Base-by-base conservation (phyloP, 1,139 yeast genomes). In the Taphrina communis region DNA sequence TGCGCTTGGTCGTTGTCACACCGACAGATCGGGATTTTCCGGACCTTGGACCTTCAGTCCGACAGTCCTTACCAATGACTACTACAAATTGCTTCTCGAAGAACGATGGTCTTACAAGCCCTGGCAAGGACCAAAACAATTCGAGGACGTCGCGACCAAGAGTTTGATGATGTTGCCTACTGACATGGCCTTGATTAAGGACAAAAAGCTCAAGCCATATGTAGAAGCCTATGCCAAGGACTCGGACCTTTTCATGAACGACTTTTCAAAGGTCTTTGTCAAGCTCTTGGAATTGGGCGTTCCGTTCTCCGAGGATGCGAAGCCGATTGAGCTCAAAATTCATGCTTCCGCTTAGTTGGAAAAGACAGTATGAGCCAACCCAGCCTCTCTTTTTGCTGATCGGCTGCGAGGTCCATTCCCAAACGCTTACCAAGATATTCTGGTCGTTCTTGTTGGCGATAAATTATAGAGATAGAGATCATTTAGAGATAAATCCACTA, bases 11-110 rank as follows among this genome's bases (percentile, higher is more conserved):
- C 80, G 90, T 55, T 85, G 89, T 73, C 90, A 87, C 75, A 81
- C 83, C 11, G 73, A 71, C 35, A 65, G 72, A 39, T 77, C 81
- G 36, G 97, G 97, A 1, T 93, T 81, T 77, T 95, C 89, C 72
- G 97, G 97, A 65, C 97, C 97, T 65, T 93, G 98, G 98, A 95
- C 94, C 69, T 94, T 93, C 70, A 87, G 92, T 52, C 90, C 91
- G 75, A 92, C 92, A 74, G 81, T 85, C 79, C 90, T 93, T 79
- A 73, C 77, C 70, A 81, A 81, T 75, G 81, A 82, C 14, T 81
- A 79, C 79, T 93, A 80, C 81, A 86, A 85, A 72, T 83, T 90
- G 75, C 84, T 93, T 73, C 80, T 91, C 73, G 83, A 85, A 75
- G 90, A 86, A 73, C 82, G 85, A 71, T 93, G 98, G 98, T 84